These are phyloP conservation scores for Suaeda aralocaspica DNA, from an alignment of 148 eudicot genomes.

Conservation along the genomic window DNA sequence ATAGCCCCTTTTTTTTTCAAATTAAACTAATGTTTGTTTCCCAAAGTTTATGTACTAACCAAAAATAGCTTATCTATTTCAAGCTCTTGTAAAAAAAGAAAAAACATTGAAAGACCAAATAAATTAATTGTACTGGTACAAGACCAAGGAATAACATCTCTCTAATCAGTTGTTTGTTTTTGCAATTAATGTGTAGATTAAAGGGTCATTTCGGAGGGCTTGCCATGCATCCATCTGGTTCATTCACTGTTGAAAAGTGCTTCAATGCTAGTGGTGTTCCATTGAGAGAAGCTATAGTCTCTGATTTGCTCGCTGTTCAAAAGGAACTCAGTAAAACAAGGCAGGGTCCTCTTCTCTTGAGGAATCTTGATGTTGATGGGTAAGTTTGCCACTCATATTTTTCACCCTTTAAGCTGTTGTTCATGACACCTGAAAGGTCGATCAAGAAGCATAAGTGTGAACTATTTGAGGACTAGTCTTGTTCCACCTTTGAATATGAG, in stretches of 20 bases:
- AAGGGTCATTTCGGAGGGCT: conserved; percentile 88
- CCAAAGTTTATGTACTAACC: not conserved
- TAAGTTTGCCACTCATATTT: conserved; percentile 27
- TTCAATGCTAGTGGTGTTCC: conserved; percentile 54
- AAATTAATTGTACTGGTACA: not conserved
- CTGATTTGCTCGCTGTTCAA: conserved; percentile 61
- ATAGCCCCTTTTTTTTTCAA: conserved; percentile 4
- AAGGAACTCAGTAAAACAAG: conserved; percentile 71
- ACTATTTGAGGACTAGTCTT: not conserved
- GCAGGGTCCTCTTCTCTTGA: conserved; percentile 83
- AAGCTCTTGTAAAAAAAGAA: not conserved
- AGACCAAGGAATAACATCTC: not conserved
- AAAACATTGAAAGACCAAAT: not conserved
- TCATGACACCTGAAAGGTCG: not conserved
- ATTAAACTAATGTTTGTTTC: not conserved
- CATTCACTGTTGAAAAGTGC: conserved; percentile 86
- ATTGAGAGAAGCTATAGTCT: conserved; percentile 70
- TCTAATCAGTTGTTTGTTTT: not conserved
- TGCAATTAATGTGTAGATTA: conserved; percentile 42
- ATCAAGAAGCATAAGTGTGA: not conserved
- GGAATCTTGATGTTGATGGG: conserved; percentile 88
- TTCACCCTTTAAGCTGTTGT: not conserved
- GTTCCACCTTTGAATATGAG: not conserved
- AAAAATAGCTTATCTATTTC: not conserved
- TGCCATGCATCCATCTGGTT: conserved; percentile 68